phyloP scores from a whole-genome alignment of 768 basidiomycete genomes.

The Tricholoma sp. region DNA sequence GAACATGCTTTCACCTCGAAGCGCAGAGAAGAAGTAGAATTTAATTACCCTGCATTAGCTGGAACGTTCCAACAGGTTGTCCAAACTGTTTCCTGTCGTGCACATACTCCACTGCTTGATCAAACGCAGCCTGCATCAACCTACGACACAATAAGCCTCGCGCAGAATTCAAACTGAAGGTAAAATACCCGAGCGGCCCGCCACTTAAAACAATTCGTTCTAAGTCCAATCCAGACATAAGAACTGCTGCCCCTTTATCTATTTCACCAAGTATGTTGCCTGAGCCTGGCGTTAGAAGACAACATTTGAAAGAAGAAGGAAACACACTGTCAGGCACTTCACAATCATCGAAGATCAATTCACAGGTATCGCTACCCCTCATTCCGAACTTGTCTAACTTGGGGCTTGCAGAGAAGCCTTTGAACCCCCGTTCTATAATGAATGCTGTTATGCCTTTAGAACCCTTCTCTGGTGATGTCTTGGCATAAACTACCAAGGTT shows the following conservation, averaged over 20 bases:
- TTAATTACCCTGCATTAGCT: conserved; percentile 83
- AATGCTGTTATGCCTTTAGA: conserved; percentile 92
- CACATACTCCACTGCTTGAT: conserved; percentile 82
- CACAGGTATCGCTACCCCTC: conserved; percentile 94
- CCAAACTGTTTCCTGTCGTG: conserved; percentile 93
- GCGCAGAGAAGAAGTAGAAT: conserved; percentile 9
- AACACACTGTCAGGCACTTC: conserved; percentile 76
- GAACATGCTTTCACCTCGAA: conserved; percentile 11
- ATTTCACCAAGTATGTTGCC: conserved; percentile 82
- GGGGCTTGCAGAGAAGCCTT: conserved; percentile 84
- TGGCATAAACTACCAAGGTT: conserved; percentile 90
- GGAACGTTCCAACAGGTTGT: conserved; percentile 82
- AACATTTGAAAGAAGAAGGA: neutral
- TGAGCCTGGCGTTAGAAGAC: conserved; percentile 23
- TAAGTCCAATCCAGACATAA: conserved; percentile 93
- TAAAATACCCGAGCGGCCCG: conserved; percentile 77
- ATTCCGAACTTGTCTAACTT: conserved; percentile 96
- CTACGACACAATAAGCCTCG: conserved; percentile 29
- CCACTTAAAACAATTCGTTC: conserved; percentile 90
- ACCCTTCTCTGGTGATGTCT: conserved; percentile 69
- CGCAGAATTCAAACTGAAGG: conserved; percentile 1
- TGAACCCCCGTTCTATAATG: conserved; percentile 76
- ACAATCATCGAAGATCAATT: conserved; percentile 88
- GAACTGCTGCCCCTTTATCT: conserved; percentile 75
- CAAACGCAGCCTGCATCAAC: conserved; percentile 92